A percentile compares a stretch with the other conserved stretches of the same genome.
phyloP scores from a whole-genome alignment of 352 stramenopile species.

The Phytophthora agathidicida region DNA sequence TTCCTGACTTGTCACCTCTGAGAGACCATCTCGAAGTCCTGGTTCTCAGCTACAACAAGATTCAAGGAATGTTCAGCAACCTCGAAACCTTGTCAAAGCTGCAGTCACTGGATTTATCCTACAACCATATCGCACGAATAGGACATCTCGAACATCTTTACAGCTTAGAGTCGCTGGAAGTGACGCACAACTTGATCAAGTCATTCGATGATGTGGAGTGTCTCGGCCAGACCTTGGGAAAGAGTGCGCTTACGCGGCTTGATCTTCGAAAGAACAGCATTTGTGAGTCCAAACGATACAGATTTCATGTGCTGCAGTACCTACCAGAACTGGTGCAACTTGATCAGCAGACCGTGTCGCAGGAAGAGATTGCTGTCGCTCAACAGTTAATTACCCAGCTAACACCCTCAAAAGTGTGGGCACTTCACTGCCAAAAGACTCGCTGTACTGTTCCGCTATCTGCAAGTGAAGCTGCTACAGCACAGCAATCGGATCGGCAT shows the following conservation, averaged over 20 bases:
- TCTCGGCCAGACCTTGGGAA: constrained; percentile 29
- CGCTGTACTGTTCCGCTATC: constrained; percentile 9
- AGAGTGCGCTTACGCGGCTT: constrained; percentile 37
- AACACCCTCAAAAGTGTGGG: constrained; percentile 52
- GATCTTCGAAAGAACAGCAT: constrained; percentile 79
- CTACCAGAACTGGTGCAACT: constrained; percentile 49
- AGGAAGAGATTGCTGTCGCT: constrained; percentile 43
- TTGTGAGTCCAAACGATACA: constrained; percentile 69
- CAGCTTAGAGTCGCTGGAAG: constrained; percentile 50
- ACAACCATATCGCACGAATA: constrained; percentile 61
- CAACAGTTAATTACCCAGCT: constrained; percentile 55
- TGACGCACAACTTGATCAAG: constrained; percentile 70
- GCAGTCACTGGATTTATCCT: constrained; percentile 64
- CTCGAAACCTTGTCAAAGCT: constrained; percentile 47
- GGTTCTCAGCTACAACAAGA: constrained; percentile 77
- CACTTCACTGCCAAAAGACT: constrained; percentile 33
- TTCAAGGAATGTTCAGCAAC: constrained; percentile 42
- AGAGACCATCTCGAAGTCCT: constrained; percentile 60
- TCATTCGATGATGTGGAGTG: constrained; percentile 58
- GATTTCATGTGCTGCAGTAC: constrained; percentile 61
- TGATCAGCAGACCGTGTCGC: constrained; percentile 55
- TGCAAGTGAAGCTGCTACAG: constrained; percentile 4
- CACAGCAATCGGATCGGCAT: constrained; percentile 7
- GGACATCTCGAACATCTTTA: constrained; percentile 48
- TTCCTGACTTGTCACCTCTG: constrained; percentile 48